Percentiles rank a stretch among this genome's conserved stretches.
phyloP scores from a whole-genome alignment of 306 rosid species.

The Comarum palustre region DNA sequence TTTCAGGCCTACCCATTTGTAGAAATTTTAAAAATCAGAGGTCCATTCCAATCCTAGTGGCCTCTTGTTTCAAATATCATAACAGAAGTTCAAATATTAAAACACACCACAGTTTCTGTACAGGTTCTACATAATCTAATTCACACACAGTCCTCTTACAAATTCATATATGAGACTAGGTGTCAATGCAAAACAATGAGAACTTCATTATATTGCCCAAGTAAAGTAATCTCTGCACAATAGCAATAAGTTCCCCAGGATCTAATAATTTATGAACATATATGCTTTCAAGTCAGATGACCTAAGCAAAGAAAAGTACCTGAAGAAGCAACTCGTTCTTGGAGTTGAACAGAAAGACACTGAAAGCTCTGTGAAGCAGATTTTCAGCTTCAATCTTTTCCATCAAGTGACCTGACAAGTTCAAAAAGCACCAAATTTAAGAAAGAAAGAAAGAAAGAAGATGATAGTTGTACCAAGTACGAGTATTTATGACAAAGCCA shows the following conservation, averaged over 20 bases:
- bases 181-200: not conserved
- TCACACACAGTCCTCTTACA: not conserved
- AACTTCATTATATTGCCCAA: not conserved
- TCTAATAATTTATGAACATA: not conserved
- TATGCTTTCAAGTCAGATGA: slow-evolving; percentile 5
- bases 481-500: not conserved
- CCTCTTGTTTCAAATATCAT: not conserved
- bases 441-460: not conserved
- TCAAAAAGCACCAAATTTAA: slow-evolving; percentile 16
- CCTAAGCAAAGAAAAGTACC: slow-evolving; percentile 40
- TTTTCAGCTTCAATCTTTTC: slow-evolving; percentile 87
- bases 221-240: not conserved
- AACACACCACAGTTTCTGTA: not conserved
- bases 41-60: not conserved
- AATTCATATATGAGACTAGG: not conserved
- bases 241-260: not conserved
- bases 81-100: not conserved
- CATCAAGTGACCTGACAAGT: slow-evolving; percentile 77
- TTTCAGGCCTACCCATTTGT: not conserved
- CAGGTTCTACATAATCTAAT: no score
- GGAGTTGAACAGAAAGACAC: slow-evolving; percentile 91
- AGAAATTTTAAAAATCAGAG: not conserved
- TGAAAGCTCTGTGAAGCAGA: slow-evolving; percentile 90
- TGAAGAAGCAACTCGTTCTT: slow-evolving; percentile 92
- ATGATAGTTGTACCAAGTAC: not conserved